Percentiles rank a stretch among this genome's conserved stretches.
Conservation (phyloP, 257 asterid species). For the Thymus mandschuricus region DNA sequence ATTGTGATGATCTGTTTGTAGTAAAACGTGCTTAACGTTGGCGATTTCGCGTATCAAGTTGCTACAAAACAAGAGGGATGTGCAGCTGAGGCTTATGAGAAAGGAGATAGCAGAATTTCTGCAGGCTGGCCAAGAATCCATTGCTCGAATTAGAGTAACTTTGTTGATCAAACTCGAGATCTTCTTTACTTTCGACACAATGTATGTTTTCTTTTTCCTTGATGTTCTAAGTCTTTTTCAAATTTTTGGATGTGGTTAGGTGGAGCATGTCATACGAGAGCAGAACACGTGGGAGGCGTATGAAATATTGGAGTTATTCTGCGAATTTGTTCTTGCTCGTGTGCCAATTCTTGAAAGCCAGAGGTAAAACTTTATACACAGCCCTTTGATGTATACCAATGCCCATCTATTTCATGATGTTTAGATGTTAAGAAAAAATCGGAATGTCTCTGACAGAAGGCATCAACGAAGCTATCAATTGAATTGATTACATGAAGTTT, state of each 20-base stretch:
- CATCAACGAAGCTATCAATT: no score
- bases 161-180: conserved; percentile 11
- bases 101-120: conserved; percentile 92
- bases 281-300: conserved; percentile 90
- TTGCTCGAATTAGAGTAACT: conserved; percentile 85
- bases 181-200: conserved; percentile 4
- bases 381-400: conserved; percentile 2
- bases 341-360: conserved; percentile 87
- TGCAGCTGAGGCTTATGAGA: conserved; percentile 77
- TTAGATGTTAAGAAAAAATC: background rate
- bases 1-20: conserved; percentile 42
- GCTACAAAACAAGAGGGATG: conserved; percentile 88
- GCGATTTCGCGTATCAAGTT: conserved; percentile 83
- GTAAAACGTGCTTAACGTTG: conserved; percentile 90
- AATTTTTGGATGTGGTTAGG: conserved; percentile 48
- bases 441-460: background rate
- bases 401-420: conserved; percentile 8
- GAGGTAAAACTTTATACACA: conserved; percentile 45
- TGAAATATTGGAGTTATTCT: conserved; percentile 79
- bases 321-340: conserved; percentile 84
- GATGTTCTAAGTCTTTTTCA: background rate
- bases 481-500: background rate
- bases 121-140: conserved; percentile 85
- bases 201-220: background rate
- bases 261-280: conserved; percentile 91